A percentile compares a stretch with the other conserved stretches of the same genome.
phyloP scores from a whole-genome alignment of 163 green algal species.

The Scenedesmus sp. region DNA sequence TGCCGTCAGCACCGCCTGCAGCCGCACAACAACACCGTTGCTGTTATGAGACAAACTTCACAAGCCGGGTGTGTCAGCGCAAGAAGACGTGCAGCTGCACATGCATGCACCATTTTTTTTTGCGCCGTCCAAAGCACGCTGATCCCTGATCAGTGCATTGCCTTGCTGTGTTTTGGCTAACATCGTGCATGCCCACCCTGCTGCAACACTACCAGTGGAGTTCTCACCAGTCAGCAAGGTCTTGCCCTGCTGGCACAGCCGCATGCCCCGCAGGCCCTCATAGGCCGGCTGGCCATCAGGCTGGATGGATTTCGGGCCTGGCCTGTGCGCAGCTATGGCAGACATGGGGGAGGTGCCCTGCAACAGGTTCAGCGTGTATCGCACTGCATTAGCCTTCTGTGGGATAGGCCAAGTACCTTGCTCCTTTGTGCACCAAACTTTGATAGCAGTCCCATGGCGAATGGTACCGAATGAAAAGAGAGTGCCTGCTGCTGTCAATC shows the following conservation, averaged over 20 bases:
- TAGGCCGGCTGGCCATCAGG: constrained; percentile 69
- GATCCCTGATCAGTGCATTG: no score
- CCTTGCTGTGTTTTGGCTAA: no score
- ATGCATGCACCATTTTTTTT: neutral
- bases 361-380: neutral
- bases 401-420: no score
- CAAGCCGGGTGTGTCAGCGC: neutral
- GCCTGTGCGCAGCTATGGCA: constrained; percentile 67
- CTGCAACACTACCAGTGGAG: neutral
- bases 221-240: constrained; percentile 66
- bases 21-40: neutral
- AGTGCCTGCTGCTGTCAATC: no score
- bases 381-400: no score
- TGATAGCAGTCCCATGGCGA: no score
- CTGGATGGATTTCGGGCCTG: constrained; percentile 65
- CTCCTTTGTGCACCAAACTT: no score
- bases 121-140: no score
- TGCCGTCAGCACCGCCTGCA: constrained; percentile 70
- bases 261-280: constrained; percentile 62
- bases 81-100: neutral
- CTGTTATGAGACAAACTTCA: neutral
- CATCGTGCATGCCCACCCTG: neutral
- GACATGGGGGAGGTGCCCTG: constrained; percentile 60
- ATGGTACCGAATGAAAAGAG: no score
- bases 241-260: constrained; percentile 53